Base-by-base conservation (phyloP, 2,329 filamentous ascomycete genomes). In the Cordyceps cicadae region DNA sequence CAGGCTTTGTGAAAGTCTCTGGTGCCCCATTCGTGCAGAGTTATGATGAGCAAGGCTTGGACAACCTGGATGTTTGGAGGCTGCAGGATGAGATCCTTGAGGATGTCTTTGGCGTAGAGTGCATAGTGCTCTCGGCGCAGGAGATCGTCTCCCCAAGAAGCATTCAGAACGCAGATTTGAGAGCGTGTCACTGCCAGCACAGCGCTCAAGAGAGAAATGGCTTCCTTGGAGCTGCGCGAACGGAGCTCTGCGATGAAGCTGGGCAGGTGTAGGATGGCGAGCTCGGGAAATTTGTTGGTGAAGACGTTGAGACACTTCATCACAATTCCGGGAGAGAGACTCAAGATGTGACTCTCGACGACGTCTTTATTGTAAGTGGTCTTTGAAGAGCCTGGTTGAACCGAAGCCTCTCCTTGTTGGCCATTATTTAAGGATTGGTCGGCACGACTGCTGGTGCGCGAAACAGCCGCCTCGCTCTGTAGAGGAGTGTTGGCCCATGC, bases 1-100 rank as follows among this genome's bases (percentile, higher is more conserved):
- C 76, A 78, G 0, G 76, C 75, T 45, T 72, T 75, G 54, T 77
- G 74, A 15, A 75, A 75, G 29, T 76, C 70, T 8, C 76, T 68
- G 0, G 70, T 69, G 0, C 75, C 75, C 75, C 76, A 78, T 67
- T 77, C 76, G 21, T 76, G 71, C 0, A 76, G 64, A 0, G 73
- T 70, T 21, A 77, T 64, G 2, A 76, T 70, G 0, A 77, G 67
- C n/a, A 77, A 64, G 0, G 74, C 67, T 62, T 77, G 75, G 0
- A 76, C 73, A 0, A 72, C 66, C 32, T 72, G 69, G 3, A 75
- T 63, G 19, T 69, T 70, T 5, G 71, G 72, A 1, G 66, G 63
- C 43, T 69, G 65, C 2, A 71, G 56, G 11, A 71, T 69, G 29
- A 68, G 64, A 6, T 63, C 63, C 3, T 62, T 62, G 12, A 74